These are phyloP conservation scores for Gaertneriomyces sp. DNA, from an alignment of 192 early-diverging fungal species.

Conservation along the genomic window DNA sequence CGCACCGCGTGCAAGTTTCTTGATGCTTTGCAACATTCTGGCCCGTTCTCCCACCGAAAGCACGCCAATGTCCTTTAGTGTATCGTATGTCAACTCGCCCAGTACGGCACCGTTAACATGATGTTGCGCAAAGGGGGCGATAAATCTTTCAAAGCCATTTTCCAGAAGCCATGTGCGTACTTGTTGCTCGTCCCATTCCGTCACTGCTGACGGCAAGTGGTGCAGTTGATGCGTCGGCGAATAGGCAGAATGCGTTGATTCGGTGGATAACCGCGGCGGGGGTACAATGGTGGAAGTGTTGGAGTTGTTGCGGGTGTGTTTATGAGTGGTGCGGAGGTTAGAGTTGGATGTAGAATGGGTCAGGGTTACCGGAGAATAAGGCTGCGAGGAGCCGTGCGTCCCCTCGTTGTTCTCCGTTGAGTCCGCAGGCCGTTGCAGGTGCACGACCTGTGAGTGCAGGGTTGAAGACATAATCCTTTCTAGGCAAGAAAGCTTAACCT, in stretches of 20 bases:
- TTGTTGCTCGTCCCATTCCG: slow-evolving; percentile 25
- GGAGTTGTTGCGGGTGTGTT: not conserved
- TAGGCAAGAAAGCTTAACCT: too few relatives aligned
- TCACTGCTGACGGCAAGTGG: not conserved
- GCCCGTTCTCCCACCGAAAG: slow-evolving; percentile 79
- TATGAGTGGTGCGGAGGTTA: not conserved
- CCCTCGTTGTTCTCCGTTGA: not conserved
- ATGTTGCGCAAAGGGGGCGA: slow-evolving; percentile 55
- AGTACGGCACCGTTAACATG: slow-evolving; percentile 78
- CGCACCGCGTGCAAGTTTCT: slow-evolving; percentile 23
- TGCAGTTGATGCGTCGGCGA: too few relatives aligned
- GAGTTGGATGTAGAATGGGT: not conserved
- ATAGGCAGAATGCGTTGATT: too few relatives aligned
- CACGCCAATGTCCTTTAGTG: slow-evolving; percentile 80
- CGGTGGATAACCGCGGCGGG: too few relatives aligned
- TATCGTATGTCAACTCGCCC: slow-evolving; percentile 75
- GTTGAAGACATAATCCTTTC: not conserved
- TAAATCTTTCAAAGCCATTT: slow-evolving; percentile 30
- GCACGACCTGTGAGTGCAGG: slow-evolving; percentile 6
- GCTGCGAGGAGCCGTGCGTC: not conserved
- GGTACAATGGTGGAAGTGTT: slow-evolving; percentile 1
- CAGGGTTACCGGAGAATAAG: not conserved
- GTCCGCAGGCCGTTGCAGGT: not conserved
- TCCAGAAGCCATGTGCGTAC: slow-evolving; percentile 37
- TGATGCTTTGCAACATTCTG: slow-evolving; percentile 73